A percentile compares a stretch with the other conserved stretches of the same genome.
phyloP scores from a whole-genome alignment of 148 eudicot species.

The Camellia japonica region DNA sequence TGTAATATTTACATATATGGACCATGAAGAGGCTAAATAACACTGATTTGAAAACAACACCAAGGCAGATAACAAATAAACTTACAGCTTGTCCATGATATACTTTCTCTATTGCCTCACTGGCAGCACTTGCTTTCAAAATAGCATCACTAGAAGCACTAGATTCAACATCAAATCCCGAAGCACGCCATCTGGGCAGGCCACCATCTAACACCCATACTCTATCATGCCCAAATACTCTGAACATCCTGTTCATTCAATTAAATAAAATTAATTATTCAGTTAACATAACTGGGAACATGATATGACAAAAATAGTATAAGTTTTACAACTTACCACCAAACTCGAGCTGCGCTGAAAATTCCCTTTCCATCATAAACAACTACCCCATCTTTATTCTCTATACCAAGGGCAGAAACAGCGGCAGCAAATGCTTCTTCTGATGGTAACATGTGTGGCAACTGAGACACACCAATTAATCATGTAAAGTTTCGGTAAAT shows the following conservation, averaged over 20 bases:
- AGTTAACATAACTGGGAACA: constrained; percentile 16
- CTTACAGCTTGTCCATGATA: constrained; percentile 73
- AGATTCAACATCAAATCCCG: constrained; percentile 90
- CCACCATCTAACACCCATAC: constrained; percentile 99
- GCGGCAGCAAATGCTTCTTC: constrained; percentile 99
- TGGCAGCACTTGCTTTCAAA: constrained; percentile 90
- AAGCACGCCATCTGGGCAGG: constrained; percentile 88
- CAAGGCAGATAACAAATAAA: background rate
- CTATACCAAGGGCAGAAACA: constrained; percentile 96
- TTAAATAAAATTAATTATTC: constrained; percentile 13
- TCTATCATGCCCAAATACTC: constrained; percentile 94
- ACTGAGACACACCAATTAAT: constrained; percentile 41
- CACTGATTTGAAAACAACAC: background rate
- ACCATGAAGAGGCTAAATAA: background rate
- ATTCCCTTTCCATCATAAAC: constrained; percentile 98
- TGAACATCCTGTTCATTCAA: constrained; percentile 75
- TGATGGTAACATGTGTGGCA: constrained; percentile 98
- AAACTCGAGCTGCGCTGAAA: constrained; percentile 97
- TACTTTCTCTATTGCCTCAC: constrained; percentile 83
- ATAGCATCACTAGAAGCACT: constrained; percentile 87
- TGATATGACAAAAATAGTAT: background rate
- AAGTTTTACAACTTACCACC: constrained; percentile 72
- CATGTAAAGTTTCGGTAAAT: constrained; percentile 4
- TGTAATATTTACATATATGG: background rate
- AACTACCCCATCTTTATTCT: constrained; percentile 78